These are phyloP conservation scores for Chenopodium quinoa DNA, from an alignment of 148 eudicot genomes.

Conservation along the genomic window DNA sequence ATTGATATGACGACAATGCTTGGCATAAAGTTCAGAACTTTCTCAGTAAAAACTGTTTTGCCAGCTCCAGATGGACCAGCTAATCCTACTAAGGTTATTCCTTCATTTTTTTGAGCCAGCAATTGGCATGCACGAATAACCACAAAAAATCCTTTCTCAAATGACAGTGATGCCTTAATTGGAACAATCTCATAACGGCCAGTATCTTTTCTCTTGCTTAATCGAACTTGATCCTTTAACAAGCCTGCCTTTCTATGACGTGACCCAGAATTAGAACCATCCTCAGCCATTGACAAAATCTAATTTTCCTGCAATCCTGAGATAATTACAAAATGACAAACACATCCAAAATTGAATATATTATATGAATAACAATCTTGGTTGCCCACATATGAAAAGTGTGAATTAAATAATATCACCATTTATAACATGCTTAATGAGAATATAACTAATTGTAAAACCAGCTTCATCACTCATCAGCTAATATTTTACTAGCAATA, in stretches of 20 bases:
- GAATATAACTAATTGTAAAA: too few species aligned
- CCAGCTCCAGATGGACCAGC: conserved; percentile 99
- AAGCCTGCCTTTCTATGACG: conserved; percentile 54
- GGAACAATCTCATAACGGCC: conserved; percentile 71
- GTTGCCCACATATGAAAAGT: not conserved
- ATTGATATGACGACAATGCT: conserved; percentile 87
- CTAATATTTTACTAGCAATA: not conserved
- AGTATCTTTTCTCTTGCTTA: conserved; percentile 65
- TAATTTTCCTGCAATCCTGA: conserved; percentile 21
- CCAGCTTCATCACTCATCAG: not conserved
- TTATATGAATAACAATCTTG: not conserved
- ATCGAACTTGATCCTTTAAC: conserved; percentile 79
- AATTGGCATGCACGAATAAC: conserved; percentile 91
- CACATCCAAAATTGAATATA: not conserved
- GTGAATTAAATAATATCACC: not conserved
- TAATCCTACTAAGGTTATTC: conserved; percentile 72
- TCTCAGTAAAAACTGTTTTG: conserved; percentile 84
- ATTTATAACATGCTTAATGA: not conserved
- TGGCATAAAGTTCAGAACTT: conserved; percentile 78
- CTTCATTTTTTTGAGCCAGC: conserved; percentile 80
- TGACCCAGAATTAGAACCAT: conserved; percentile 38
- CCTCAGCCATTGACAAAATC: conserved; percentile 47
- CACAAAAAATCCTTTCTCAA: conserved; percentile 89
- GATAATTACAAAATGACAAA: not conserved
- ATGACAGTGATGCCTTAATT: conserved; percentile 65